Conservation (phyloP, 345 rosid genomes). For the Toxicodendron radicans region DNA sequence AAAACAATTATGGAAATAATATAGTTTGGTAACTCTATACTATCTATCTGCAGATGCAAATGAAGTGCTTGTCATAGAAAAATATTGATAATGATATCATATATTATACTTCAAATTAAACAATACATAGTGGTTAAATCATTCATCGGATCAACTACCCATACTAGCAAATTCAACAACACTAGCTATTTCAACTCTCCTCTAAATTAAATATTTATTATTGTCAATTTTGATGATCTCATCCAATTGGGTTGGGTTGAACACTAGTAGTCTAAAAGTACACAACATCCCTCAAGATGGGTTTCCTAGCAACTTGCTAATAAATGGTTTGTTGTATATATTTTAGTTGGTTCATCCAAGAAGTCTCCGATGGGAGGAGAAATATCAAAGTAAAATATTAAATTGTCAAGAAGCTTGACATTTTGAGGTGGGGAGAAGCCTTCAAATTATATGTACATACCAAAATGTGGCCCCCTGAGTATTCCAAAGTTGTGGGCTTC, state of each 20-base stretch:
- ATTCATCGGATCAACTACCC: slow-evolving; percentile 3
- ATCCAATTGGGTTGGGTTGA: not conserved
- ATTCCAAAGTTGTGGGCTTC: slow-evolving; percentile 21
- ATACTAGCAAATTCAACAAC: not conserved
- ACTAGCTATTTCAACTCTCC: too few relatives aligned
- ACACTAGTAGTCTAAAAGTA: not conserved
- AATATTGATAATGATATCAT: too few relatives aligned
- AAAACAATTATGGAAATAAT: too few relatives aligned
- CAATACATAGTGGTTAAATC: not conserved
- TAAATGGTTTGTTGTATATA: too few relatives aligned
- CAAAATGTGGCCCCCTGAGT: not conserved
- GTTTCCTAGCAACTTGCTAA: too few relatives aligned
- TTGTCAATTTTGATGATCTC: not conserved
- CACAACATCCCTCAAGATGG: too few relatives aligned
- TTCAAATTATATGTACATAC: not conserved
- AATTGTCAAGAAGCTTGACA: not conserved
- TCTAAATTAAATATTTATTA: not conserved
- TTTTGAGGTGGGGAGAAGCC: not conserved
- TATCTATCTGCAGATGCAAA: too few relatives aligned
- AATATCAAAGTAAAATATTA: not conserved
- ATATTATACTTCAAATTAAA: not conserved
- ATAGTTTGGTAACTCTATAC: too few relatives aligned
- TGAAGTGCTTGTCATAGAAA: too few relatives aligned
- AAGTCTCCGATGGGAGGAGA: not conserved
- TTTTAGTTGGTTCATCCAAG: too few relatives aligned